Evolutionary conservation across 2,329 filamentous ascomycete genomes (phyloP).

Genomic region (Aspergillus caelatus): DNA sequence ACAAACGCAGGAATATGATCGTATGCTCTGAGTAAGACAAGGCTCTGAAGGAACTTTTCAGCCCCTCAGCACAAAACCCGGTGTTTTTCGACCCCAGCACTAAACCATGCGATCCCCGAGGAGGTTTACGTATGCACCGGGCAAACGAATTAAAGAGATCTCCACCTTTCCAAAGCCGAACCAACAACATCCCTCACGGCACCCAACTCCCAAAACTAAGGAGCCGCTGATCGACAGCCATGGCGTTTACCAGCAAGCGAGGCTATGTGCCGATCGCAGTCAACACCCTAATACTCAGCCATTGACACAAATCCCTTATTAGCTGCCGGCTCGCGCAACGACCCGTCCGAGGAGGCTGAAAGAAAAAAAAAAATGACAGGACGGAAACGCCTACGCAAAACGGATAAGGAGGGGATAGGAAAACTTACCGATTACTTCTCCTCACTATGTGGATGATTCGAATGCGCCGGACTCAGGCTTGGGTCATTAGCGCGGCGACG

Average conservation of each 20-base stretch:
- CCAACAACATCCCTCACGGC: not conserved
- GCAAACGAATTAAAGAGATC: not conserved
- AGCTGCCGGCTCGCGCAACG: not conserved
- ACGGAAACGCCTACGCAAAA: not conserved
- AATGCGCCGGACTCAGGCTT: not conserved
- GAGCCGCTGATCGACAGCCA: not conserved
- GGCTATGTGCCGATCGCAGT: constrained; percentile 1
- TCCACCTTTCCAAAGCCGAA: not conserved
- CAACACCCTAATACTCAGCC: not conserved
- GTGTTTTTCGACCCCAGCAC: not conserved
- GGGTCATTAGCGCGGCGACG: not conserved
- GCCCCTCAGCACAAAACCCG: not conserved
- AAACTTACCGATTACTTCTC: not conserved
- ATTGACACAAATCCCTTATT: not conserved
- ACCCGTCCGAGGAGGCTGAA: not conserved
- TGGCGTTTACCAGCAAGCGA: not conserved
- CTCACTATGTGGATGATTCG: not conserved
- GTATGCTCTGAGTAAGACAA: not conserved
- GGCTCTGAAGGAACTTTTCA: not conserved
- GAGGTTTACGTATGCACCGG: constrained; percentile 1
- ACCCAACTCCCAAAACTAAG: not conserved
- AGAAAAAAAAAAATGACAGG: not conserved
- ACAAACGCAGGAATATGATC: not conserved
- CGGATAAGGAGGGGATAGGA: not conserved
- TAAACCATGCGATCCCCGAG: not conserved